A percentile compares a stretch with the other conserved stretches of the same genome.
Evolutionary conservation across 768 basidiomycete genomes (phyloP).

Genomic region (Austroboletus eburneus): DNA sequence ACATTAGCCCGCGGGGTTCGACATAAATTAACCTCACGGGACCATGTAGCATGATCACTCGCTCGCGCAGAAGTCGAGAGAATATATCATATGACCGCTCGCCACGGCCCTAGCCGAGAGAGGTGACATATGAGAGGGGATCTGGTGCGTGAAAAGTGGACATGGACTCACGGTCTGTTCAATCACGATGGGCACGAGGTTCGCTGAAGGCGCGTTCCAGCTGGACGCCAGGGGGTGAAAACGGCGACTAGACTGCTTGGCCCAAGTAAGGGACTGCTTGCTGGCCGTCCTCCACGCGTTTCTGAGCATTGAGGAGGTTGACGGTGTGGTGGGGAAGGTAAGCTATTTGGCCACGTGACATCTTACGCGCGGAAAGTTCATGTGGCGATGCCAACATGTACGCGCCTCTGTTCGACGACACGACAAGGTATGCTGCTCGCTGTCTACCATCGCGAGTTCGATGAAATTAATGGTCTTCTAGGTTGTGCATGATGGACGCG

Average conservation of each 20-base stretch:
- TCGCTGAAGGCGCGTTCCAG: constrained; percentile 45
- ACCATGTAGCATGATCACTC: constrained; percentile 94
- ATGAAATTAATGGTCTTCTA: too few relatives aligned
- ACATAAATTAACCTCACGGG: constrained; percentile 52
- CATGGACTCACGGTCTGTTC: constrained; percentile 71
- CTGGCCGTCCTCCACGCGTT: constrained; percentile 22
- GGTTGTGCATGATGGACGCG: constrained; percentile 25
- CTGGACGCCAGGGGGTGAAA: constrained; percentile 54
- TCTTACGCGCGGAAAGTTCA: constrained; percentile 10
- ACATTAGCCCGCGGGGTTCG: constrained; percentile 8
- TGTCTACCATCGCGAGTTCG: too few relatives aligned
- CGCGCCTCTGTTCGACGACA: constrained; percentile 12
- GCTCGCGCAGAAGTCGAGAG: constrained; percentile 85
- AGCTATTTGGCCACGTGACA: constrained; percentile 26
- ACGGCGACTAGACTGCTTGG: constrained; percentile 31
- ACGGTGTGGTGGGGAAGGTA: not conserved
- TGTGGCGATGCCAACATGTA: not conserved
- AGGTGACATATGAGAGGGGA: too few relatives aligned
- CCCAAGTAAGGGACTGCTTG: constrained; percentile 11
- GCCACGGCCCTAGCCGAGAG: constrained; percentile 58
- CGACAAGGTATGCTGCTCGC: constrained; percentile 1
- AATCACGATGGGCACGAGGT: constrained; percentile 87
- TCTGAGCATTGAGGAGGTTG: constrained; percentile 25
- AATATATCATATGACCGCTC: constrained; percentile 95
- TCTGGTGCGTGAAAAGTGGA: constrained; percentile 4